Conservation (phyloP, 2,329 filamentous ascomycete genomes). For the Cladosporium sp. region DNA sequence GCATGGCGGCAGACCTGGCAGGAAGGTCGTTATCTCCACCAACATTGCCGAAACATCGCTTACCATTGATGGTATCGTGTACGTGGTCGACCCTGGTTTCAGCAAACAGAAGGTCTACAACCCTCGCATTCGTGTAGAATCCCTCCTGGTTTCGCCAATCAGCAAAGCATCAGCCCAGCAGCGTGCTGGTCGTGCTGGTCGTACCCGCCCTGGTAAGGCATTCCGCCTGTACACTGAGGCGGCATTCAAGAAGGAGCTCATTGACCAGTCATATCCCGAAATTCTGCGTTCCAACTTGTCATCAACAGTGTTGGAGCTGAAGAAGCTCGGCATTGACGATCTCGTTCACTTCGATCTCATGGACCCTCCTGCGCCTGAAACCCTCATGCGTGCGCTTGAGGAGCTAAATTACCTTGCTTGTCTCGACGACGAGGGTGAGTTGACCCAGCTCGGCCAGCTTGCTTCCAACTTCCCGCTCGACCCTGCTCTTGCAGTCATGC, state of each 20-base stretch:
- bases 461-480: constrained; percentile 96
- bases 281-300: constrained; percentile 92
- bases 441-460: constrained; percentile 80
- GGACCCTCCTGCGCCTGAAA: constrained; percentile 97
- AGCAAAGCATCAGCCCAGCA: constrained; percentile 97
- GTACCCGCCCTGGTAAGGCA: constrained; percentile 97
- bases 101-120: constrained; percentile 99
- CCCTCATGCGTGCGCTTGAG: constrained; percentile 95
- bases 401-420: constrained; percentile 97
- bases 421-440: constrained; percentile 91
- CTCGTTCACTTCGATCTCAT: constrained; percentile 98
- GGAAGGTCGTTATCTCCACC: constrained; percentile 91
- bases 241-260: constrained; percentile 97
- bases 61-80: constrained; percentile 98
- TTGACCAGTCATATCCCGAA: constrained; percentile 95
- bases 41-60: constrained; percentile 98
- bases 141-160: constrained; percentile 93
- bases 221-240: constrained; percentile 94
- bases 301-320: constrained; percentile 92
- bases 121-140: constrained; percentile 92
- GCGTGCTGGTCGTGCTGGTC: constrained; percentile 96
- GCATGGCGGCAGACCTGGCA: constrained; percentile 79
- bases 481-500: constrained; percentile 92
- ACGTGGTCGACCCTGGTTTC: constrained; percentile 98
- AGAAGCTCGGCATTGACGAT: constrained; percentile 94